These are phyloP conservation scores for Pichia sp. DNA, from an alignment of 1,139 yeast genomes.

Conservation along the genomic window DNA sequence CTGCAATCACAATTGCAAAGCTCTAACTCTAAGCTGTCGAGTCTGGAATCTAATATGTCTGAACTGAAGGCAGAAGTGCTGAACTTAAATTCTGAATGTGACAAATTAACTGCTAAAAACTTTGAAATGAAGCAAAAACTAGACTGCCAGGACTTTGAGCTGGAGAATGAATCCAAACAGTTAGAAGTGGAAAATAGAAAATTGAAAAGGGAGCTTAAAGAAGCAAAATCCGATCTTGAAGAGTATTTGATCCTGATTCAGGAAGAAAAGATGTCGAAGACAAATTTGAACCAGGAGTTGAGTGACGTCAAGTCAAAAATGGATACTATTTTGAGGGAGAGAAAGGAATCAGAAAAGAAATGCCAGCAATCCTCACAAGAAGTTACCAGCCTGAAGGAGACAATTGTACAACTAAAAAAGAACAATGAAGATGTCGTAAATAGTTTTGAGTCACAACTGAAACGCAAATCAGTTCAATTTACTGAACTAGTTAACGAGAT, in stretches of 20 bases:
- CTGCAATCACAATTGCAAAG: conserved; percentile 17
- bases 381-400: conserved; percentile 22
- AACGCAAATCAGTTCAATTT: conserved; percentile 8
- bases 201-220: conserved; percentile 34
- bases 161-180: conserved; percentile 20
- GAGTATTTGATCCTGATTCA: conserved; percentile 45
- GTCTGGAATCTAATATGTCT: conserved; percentile 28
- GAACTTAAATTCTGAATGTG: conserved; percentile 63
- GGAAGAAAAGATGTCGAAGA: conserved; percentile 45
- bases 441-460: conserved; percentile 12
- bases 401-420: conserved; percentile 27
- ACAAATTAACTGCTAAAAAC: conserved; percentile 50
- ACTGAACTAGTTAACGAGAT: conserved; percentile 23
- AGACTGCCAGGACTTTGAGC: conserved; percentile 32
- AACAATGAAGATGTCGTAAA: conserved; percentile 22
- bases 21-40: conserved; percentile 25
- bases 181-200: conserved; percentile 29
- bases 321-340: conserved; percentile 14
- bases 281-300: conserved; percentile 39
- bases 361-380: conserved; percentile 5
- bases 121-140: conserved; percentile 43
- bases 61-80: conserved; percentile 50
- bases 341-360: conserved; percentile 8
- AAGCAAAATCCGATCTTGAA: conserved; percentile 40
- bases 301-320: conserved; percentile 40